These are phyloP conservation scores for Taiozyma sp. DNA, from an alignment of 1,139 yeast species.

Conservation along the genomic window DNA sequence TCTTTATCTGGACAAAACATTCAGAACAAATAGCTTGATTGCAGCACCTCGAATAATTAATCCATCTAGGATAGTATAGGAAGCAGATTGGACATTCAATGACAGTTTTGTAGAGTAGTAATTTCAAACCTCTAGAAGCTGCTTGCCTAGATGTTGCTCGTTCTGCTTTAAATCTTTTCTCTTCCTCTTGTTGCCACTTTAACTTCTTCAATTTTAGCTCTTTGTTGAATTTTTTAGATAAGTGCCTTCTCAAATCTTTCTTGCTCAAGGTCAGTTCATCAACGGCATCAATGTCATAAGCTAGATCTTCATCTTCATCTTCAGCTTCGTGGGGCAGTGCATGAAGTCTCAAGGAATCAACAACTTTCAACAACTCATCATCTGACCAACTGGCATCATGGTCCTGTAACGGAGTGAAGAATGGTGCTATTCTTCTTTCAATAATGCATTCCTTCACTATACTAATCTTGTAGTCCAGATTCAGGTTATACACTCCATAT, in stretches of 20 bases:
- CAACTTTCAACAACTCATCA: conserved; percentile 55
- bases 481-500: conserved; percentile 74
- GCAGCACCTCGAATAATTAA: conserved; percentile 88
- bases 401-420: conserved; percentile 85
- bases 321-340: conserved; percentile 51
- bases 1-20: conserved; percentile 92
- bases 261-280: conserved; percentile 40
- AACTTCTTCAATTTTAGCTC: conserved; percentile 43
- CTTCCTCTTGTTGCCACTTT: conserved; percentile 51
- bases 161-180: conserved; percentile 42
- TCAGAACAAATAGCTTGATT: conserved; percentile 92
- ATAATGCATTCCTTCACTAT: conserved; percentile 65
- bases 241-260: conserved; percentile 43
- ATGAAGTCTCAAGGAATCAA: conserved; percentile 54
- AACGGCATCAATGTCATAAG: conserved; percentile 29
- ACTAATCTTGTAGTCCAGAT: conserved; percentile 68
- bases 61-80: conserved; percentile 71
- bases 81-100: conserved; percentile 95
- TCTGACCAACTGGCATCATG: conserved; percentile 73
- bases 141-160: conserved; percentile 26
- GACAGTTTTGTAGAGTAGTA: conserved; percentile 56
- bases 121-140: conserved; percentile 39
- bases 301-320: conserved; percentile 51
- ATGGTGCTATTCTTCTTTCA: conserved; percentile 77
- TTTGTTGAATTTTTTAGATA: conserved; percentile 49